Base-by-base conservation (phyloP, 2,329 filamentous ascomycete species). In the Colletotrichum melonis region DNA sequence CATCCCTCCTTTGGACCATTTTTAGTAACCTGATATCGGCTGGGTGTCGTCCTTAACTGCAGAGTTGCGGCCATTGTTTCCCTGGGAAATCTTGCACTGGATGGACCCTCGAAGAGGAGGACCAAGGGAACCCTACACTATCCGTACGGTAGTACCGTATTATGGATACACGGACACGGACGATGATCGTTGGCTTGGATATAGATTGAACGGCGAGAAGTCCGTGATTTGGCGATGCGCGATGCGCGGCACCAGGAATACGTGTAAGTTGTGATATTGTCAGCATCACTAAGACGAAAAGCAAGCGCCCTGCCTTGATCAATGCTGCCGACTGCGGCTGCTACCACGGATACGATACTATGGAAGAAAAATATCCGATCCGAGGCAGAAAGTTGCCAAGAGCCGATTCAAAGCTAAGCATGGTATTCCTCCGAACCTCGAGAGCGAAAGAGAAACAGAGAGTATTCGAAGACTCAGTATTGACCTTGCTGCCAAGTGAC, bases 241-340 rank as follows among this genome's bases (percentile, higher is more conserved):
- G 52, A 49, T 49, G 26, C 52, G 22, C 52, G 52, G 52, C 52
- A 24, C 22, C 38, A 42, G 52, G n/a, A 16, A 49, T n/a, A 32
- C 35, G 54, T 46, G 24, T 60, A 28, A 24, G 35, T 38, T 38
- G 30, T 64, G 49, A 14, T 56, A 55, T 64, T 38, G 62, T 56
- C 49, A 56, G 62, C 62, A 64, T 64, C 49, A 38, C 46, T 38
- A 64, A 64, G 49, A 55, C 63, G 30, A 58, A 49, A 35, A 63
- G 60, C 42, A 49, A 19, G 42, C 42, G 42, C 42, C 42, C 16
- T 19, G 42, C 42, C 19, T 8, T 49, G 42, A n/a, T 49, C 42
- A 19, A 42, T 42, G 38, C 8, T 49, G 19, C 19, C n/a, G 8
- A 19, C 42, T 11, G 42, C 42, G 16, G 7, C 19, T 49, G 8